Base-by-base conservation (phyloP, 805 yeast species). In the Cyberlindnera euphorbiae region DNA sequence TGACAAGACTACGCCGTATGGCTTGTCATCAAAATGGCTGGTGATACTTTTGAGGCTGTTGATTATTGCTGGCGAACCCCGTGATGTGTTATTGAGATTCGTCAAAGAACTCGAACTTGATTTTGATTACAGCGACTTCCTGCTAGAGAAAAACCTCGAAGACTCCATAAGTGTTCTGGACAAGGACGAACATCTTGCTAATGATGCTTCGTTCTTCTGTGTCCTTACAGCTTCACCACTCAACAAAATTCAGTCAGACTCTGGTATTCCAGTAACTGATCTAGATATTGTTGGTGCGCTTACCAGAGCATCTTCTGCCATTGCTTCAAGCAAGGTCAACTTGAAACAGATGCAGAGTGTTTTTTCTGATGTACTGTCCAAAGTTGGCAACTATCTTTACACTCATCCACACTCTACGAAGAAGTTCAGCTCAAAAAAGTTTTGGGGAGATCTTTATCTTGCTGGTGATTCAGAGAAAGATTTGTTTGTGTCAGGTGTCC, bases 1-100 rank as follows among this genome's bases (percentile, higher is more conserved):
- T 9, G 62, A 67, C 5, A 60, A 58, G 10, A 37, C 47, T 0
- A 39, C 56, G 1, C 40, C 46, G 9, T 52, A 49, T 14, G 49
- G 52, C 6, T 19, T 56, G 0, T 48, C 59, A 4, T 46, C 63
- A 15, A 50, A 56, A 32, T 83, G 89, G 87, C 36, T 83, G 1
- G 50, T 63, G 8, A 47, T 69, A 2, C 69, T 75, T 28, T 45
- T 72, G 24, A 65, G 73, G 46, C 70, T 69, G 33, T 53, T 76
- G 44, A 54, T 63, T 4, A 56, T 79, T 5, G 52, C 73, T 15
- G 94, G 94, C 8, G 95, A 85, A 53, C 69, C 79, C 4, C 5
- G 32, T 4, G 26, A 17, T 6, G 34, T 42, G 3, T 31, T 54
- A 7, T 13, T 23, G 8, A 37, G 43, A 15, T 25, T 48, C 4